phyloP scores from a whole-genome alignment of 345 rosid genomes.

The Cardamine occulta region DNA sequence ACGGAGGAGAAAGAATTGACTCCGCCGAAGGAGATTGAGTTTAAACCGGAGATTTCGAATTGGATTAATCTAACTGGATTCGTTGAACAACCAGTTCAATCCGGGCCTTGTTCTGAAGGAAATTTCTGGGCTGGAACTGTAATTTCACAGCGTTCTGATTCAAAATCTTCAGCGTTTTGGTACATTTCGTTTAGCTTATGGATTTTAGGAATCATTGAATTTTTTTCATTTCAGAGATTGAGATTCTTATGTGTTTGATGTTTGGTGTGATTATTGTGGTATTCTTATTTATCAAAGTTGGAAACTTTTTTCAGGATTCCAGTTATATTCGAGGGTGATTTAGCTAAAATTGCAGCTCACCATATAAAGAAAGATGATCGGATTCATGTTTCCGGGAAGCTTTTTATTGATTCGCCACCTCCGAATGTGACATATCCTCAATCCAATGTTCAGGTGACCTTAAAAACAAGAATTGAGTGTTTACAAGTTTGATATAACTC shows the following conservation, averaged over 20 bases:
- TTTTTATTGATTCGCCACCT: conserved; percentile 57
- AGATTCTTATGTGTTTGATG: neutral
- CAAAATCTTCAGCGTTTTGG: conserved; percentile 48
- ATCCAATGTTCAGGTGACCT: conserved; percentile 60
- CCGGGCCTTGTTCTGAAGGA: conserved; percentile 48
- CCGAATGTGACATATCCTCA: conserved; percentile 41
- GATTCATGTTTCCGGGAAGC: conserved; percentile 64
- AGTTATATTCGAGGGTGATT: conserved; percentile 67
- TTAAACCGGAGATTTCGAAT: conserved; percentile 56
- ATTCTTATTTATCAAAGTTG: neutral
- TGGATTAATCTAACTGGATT: conserved; percentile 55
- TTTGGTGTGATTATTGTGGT: neutral
- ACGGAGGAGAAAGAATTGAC: conserved; percentile 39
- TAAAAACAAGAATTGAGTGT: neutral
- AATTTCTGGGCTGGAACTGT: conserved; percentile 67
- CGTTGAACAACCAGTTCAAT: conserved; percentile 55
- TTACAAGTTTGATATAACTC: neutral
- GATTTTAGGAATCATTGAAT: neutral
- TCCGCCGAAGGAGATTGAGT: conserved; percentile 57
- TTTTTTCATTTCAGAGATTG: neutral
- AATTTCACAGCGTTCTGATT: conserved; percentile 49
- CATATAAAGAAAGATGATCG: conserved; percentile 67
- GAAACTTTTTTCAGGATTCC: conserved; percentile 61
- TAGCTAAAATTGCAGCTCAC: conserved; percentile 67
- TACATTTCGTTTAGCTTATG: neutral